Conservation (phyloP, 306 rosid genomes). For the Vigna reflexopilosa region DNA sequence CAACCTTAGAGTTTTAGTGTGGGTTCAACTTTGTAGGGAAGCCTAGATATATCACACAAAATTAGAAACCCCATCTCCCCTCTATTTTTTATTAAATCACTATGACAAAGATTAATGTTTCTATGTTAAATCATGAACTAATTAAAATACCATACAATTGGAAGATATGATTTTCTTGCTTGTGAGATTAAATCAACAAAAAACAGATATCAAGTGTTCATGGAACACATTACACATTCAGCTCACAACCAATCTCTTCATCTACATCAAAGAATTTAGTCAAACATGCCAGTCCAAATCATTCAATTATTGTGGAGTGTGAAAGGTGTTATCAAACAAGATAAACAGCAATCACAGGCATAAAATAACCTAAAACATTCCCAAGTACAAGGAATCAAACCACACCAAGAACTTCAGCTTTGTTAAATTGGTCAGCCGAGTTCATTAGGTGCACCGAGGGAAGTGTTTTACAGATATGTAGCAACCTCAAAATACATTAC, state of each 20-base stretch:
- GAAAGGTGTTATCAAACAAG: not conserved
- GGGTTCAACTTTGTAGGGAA: not conserved
- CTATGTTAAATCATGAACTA: not conserved
- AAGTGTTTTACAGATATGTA: not conserved
- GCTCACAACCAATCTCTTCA: not conserved
- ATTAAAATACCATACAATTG: not conserved
- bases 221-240: not conserved
- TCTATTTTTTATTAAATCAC: not conserved
- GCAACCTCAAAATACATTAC: not conserved
- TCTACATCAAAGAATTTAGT: not conserved
- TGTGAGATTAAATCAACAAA: not conserved
- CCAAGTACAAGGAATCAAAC: not conserved
- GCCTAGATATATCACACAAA: not conserved
- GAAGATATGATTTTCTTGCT: not conserved
- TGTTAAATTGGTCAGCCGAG: not conserved
- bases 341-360: not conserved
- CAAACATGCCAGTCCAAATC: not conserved
- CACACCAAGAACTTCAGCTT: not conserved
- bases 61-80: not conserved
- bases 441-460: too few species aligned
- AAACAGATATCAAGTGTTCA: not conserved
- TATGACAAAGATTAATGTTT: conserved; percentile 9
- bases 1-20: not conserved
- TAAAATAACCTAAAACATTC: not conserved
- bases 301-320: not conserved